A percentile compares a stretch with the other conserved stretches of the same genome.
Conservation (phyloP, 768 basidiomycete genomes). For the Lactifluus volemus region DNA sequence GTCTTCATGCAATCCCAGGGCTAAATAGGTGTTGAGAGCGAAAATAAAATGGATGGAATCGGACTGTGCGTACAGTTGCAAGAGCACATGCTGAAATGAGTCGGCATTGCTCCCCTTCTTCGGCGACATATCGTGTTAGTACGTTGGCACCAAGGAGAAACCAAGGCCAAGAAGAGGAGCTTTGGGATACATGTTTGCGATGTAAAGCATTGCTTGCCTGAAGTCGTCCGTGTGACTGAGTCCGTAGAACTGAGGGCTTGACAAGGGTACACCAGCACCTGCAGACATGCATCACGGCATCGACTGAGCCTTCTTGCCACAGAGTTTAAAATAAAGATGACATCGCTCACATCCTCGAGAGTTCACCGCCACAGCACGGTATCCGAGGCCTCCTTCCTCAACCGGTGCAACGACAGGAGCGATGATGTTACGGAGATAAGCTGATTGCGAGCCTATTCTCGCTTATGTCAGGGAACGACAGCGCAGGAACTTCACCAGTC, state of each 20-base stretch:
- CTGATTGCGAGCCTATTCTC: conserved; percentile 68
- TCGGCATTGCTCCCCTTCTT: conserved; percentile 63
- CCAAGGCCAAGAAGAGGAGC: conserved; percentile 83
- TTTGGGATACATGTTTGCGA: conserved; percentile 60
- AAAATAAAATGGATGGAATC: conserved; percentile 9
- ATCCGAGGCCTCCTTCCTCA: conserved; percentile 76
- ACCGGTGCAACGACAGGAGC: conserved; percentile 62
- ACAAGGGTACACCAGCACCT: conserved; percentile 2
- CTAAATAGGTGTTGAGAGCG: conserved; percentile 23
- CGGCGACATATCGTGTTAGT: conserved; percentile 78
- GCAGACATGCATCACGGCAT: not conserved
- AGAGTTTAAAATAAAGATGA: not conserved
- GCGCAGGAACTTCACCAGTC: not conserved
- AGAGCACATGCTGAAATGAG: conserved; percentile 58
- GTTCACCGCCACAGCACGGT: conserved; percentile 85
- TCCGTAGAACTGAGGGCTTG: conserved; percentile 57
- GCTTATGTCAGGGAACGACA: conserved; percentile 3
- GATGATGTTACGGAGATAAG: conserved; percentile 79
- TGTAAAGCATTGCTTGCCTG: conserved; percentile 68
- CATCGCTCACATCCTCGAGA: conserved; percentile 73
- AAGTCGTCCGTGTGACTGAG: conserved; percentile 69
- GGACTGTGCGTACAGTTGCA: conserved; percentile 45
- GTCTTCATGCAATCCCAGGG: conserved; percentile 40
- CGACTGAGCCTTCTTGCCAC: conserved; percentile 46
- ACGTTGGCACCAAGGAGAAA: conserved; percentile 94